Evolutionary conservation across 2,329 filamentous ascomycete species (phyloP).

Genomic region (Hymenoscyphus albidus): DNA sequence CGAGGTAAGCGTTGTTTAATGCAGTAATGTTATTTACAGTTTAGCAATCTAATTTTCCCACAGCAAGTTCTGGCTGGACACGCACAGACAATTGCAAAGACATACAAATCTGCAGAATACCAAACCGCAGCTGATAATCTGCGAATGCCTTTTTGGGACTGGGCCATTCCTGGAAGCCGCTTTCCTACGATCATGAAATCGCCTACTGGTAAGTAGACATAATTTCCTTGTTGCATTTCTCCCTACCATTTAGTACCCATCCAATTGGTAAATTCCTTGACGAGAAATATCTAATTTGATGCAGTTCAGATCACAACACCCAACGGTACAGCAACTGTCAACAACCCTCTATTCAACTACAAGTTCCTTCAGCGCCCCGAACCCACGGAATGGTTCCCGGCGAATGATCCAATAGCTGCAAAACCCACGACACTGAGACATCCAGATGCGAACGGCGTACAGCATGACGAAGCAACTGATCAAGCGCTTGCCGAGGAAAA

Average conservation of each 20-base stretch:
- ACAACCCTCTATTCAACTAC: slow-evolving; percentile 51
- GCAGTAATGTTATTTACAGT: too few relatives aligned
- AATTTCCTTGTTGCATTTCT: too few relatives aligned
- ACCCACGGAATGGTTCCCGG: slow-evolving; percentile 22
- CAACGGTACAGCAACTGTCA: slow-evolving; percentile 27
- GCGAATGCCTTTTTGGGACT: slow-evolving; percentile 46
- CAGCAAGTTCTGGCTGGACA: slow-evolving; percentile 49
- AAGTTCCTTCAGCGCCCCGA: slow-evolving; percentile 36
- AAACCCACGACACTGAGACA: slow-evolving; percentile 7
- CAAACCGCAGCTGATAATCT: slow-evolving; percentile 37
- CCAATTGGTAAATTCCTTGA: background rate
- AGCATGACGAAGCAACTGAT: background rate
- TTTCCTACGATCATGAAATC: slow-evolving; percentile 12
- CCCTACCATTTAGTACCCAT: background rate
- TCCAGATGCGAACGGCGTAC: slow-evolving; percentile 3
- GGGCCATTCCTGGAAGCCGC: slow-evolving; percentile 41
- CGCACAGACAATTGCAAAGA: slow-evolving; percentile 42
- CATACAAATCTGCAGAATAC: slow-evolving; percentile 37
- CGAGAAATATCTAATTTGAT: background rate
- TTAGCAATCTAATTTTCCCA: background rate
- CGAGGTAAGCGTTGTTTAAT: slow-evolving; percentile 41
- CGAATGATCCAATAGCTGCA: slow-evolving; percentile 29
- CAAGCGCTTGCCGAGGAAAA: background rate
- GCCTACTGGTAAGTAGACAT: background rate
- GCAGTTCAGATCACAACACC: slow-evolving; percentile 31